Base-by-base conservation (phyloP, 1,139 yeast species). In the Magnusiomyces ingens region DNA sequence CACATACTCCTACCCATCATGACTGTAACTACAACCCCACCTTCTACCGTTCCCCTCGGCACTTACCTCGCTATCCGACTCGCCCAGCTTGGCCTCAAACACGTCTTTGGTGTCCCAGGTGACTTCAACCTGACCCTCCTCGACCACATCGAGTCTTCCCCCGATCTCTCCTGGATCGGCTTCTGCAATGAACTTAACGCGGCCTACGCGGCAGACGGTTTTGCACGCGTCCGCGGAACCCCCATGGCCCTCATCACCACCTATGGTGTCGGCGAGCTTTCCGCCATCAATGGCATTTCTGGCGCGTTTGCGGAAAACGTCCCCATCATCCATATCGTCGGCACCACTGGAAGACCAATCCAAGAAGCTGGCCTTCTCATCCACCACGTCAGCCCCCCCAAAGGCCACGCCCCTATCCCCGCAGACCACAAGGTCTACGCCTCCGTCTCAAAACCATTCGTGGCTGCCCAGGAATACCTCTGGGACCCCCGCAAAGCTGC, bases 201-300 rank as follows among this genome's bases (percentile, higher is more conserved):
- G 22, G 84, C 89, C 21, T 86, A 86, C 63, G 85, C 90, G 22
- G 89, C 86, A 35, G 94, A 86, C 62, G 94, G 91, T 19, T 86
- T 84, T 64, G 81, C 87, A 18, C 78, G 86, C 58, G 76, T 75
- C 47, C 70, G 77, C 40, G 64, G 66, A 37, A 71, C 58, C 15
- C 74, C 74, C 2, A 74, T 71, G 32, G 75, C 67, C 12, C 56
- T 72, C 46, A 64, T 72, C 55, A 80, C 88, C 43, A 82, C 88
- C 17, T 85, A 76, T 69, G 96, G 95, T 54, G 96, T 89, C 50
- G 96, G 96, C 56, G 96, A 88, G 70, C 77, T 88, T 57, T 81
- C 88, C 53, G 95, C 95, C 13, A 69, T 88, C 59, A 89, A 88
- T 70, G 96, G 95, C 51, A 76, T 86, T 57, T 80, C 91, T 49